Evolutionary conservation across 345 rosid genomes (phyloP), one percentile per base, ranked within the genome.

Genomic region (Hibiscus trionum): DNA sequence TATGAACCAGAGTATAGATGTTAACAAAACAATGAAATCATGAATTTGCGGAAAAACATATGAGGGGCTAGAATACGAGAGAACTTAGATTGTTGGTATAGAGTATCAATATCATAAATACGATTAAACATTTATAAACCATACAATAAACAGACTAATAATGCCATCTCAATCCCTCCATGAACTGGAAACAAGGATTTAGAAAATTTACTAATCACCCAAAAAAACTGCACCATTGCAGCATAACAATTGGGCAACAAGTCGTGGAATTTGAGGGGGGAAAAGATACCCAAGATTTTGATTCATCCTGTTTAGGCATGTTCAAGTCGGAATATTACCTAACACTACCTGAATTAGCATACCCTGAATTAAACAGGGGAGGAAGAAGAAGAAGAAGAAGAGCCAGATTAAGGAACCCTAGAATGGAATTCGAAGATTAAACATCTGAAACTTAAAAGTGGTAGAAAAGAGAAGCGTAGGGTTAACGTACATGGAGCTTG

Each of bases 401-500:
- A 42, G 8, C 46, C 37, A 29, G n/a, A 42, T 0, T 24, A 56
- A 35, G 37, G 31, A 29, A 58, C 6, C 64, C 63, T 42, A 64
- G 12, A 10, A 70, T 3, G 52, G 19, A 9, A 52, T 17, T 27
- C 11, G 37, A 35, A 58, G n/a, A 37, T 6, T 7, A 56, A 39
- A 4, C 49, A 14, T 33, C 44, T 10, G 58, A 19, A 55, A 55
- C 58, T 11, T 24, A 21, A 33, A 14, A 37, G 4, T 2, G 50
- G 4, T 1, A 12, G 11, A 33, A 56, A 21, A 33, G 27, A 11
- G 29, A 69, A 44, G 55, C 55, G 35, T 65, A 4, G 42, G 33
- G 11, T 47, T 5, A 16, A 73, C 79, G 26, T 73, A 91, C 99
- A 77, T 95, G 99, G 75, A 95, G 97, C 86, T 95, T 95, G 82